Base-by-base conservation (phyloP, 192 early-diverging fungal species). In the Linnemannia hyalina region DNA sequence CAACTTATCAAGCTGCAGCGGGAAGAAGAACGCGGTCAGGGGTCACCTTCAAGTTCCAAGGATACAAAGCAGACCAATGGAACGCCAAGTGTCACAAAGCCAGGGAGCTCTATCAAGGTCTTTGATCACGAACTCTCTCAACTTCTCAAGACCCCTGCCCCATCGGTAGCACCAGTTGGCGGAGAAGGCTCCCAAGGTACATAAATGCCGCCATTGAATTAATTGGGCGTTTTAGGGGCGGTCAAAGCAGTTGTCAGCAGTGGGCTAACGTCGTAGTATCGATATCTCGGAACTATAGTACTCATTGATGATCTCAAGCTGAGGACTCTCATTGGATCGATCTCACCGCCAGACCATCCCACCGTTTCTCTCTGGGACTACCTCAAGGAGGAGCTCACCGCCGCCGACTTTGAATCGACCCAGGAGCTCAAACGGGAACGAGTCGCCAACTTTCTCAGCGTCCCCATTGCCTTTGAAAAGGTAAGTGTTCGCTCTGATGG, bases 391-490 rank as follows among this genome's bases (percentile, higher is more conserved):
- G 93, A 94, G 87, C 79, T 94, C 47, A 91, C 90, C 16, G 90
- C 90, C 6, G 88, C 91, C 20, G 95, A 96, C 42, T 93, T 92
- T 85, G 95, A 96, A 76, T 82, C 90, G 26, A 91, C 91, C n/a
- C 92, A 95, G 74, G 95, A 97, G 49, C 76, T 96, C n/a, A 98
- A 98, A 88, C 90, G 94, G 29, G 96, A 98, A 87, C 86, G 97
- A 11, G 90, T 98, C 26, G 91, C 92, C 75, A 98, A 98, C 89
- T 95, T 98, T 88, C 89, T 98, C 74, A 92, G 88, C 22, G 95
- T 99, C 22, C 98, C 98, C 4, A 92, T 90, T 69, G 95, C 97
- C 69, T 91, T 98, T 72, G 98, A 99, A 83, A 98, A 97, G 90
- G 95, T 93, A 75, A 40, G 32, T 32, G 32, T 32, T 29, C 10